Percentiles rank a stretch among this genome's conserved stretches.
These are phyloP conservation scores for Rutidosis leptorrhynchoides DNA, from an alignment of 129 eudicot genomes.

Conservation along the genomic window DNA sequence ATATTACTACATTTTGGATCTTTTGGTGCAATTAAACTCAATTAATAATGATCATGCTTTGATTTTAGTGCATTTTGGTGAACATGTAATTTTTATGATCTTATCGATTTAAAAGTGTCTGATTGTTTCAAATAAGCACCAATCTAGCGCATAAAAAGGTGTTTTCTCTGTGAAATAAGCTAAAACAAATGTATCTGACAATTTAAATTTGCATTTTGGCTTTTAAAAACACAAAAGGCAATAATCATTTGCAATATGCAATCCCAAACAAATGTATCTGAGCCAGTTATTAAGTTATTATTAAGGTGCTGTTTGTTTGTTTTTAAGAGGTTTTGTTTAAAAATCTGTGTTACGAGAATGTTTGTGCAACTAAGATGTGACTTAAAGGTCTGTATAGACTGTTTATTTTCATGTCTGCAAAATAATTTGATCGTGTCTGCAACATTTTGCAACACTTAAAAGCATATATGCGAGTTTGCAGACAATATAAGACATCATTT, in stretches of 20 bases:
- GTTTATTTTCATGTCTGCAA: too few species aligned
- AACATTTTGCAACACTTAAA: too few species aligned
- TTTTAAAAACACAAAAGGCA: too few species aligned
- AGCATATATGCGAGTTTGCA: too few species aligned
- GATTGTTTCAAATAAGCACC: not conserved
- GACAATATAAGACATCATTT: too few species aligned
- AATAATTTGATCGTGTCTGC: too few species aligned
- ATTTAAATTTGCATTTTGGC: not conserved
- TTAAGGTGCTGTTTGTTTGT: too few species aligned
- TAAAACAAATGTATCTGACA: not conserved
- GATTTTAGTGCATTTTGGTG: constrained; percentile 23
- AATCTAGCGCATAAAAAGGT: not conserved
- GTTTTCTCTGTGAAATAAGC: not conserved
- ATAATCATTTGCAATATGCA: not conserved
- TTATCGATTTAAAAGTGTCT: not conserved
- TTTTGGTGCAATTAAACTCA: not conserved
- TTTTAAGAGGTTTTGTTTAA: too few species aligned
- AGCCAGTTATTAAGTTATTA: not conserved
- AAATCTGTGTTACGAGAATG: too few species aligned
- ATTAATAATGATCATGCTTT: not conserved
- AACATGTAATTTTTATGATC: not conserved
- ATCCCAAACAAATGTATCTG: not conserved
- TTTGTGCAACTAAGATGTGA: too few species aligned
- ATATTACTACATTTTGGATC: not conserved
- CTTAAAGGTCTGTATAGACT: too few species aligned